A percentile compares a stretch with the other conserved stretches of the same genome.
Conservation (phyloP, 768 basidiomycete species). For the Sporobolomyces phaffii region DNA sequence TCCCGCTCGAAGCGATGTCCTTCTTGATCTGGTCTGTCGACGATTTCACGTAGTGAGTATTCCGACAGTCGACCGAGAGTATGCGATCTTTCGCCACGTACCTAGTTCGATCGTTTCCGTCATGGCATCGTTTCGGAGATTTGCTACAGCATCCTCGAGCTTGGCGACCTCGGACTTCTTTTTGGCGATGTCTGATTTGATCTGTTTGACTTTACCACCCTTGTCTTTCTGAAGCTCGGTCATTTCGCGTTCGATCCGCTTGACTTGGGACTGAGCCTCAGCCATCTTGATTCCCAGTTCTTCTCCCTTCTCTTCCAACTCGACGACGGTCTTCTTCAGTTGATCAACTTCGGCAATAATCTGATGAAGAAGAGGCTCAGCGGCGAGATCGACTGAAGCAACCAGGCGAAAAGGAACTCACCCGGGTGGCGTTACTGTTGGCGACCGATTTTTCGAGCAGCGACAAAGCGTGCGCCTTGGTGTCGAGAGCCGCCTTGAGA, state of each 20-base stretch:
- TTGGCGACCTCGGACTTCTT: slow-evolving; percentile 76
- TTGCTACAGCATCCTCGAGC: slow-evolving; percentile 73
- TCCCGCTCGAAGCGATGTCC: slow-evolving; percentile 58
- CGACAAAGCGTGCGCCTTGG: slow-evolving; percentile 79
- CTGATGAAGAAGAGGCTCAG: slow-evolving; percentile 50
- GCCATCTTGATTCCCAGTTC: slow-evolving; percentile 69
- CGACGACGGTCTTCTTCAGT: slow-evolving; percentile 59
- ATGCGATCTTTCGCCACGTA: no score
- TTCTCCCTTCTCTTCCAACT: slow-evolving; percentile 58
- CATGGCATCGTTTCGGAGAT: slow-evolving; percentile 81
- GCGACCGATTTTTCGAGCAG: slow-evolving; percentile 76
- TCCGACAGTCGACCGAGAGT: no score
- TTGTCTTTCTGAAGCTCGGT: slow-evolving; percentile 98
- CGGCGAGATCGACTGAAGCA: background rate
- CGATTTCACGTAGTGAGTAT: background rate
- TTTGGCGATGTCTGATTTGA: slow-evolving; percentile 73
- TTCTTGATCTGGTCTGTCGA: slow-evolving; percentile 78
- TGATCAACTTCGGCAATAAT: slow-evolving; percentile 72
- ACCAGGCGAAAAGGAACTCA: slow-evolving; percentile 47
- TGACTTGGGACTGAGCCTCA: slow-evolving; percentile 66
- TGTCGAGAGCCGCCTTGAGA: slow-evolving; percentile 64
- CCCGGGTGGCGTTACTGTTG: slow-evolving; percentile 82
- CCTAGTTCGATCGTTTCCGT: slow-evolving; percentile 81
- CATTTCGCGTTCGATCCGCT: slow-evolving; percentile 93
- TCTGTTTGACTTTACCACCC: slow-evolving; percentile 88